A percentile compares a stretch with the other conserved stretches of the same genome.
These are phyloP conservation scores for Neurospora crassa DNA, from an alignment of 2,329 filamentous ascomycete genomes.

Conservation along the genomic window DNA sequence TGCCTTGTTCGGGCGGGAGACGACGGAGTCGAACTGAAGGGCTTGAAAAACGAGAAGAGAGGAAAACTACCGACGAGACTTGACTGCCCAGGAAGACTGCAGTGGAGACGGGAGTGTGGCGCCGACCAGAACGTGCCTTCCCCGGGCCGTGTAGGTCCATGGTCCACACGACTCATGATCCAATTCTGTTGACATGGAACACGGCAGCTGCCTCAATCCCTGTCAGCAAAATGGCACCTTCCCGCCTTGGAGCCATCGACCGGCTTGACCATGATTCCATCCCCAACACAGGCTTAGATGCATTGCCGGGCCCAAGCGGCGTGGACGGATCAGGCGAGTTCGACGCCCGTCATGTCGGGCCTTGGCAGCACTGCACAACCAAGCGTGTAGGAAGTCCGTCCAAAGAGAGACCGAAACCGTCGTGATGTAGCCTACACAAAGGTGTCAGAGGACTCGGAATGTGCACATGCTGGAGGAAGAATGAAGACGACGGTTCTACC, in stretches of 20 bases:
- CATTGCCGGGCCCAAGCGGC: no score
- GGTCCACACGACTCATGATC: no score
- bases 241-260: not conserved
- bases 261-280: no score
- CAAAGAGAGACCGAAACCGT: not conserved
- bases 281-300: no score
- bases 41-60: not conserved
- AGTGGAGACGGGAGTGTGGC: no score
- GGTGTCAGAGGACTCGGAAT: not conserved
- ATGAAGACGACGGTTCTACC: not conserved
- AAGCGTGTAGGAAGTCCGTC: not conserved
- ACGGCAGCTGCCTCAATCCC: not conserved
- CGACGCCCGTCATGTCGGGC: not conserved
- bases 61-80: no score
- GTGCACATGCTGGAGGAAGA: not conserved
- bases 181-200: not conserved
- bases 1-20: no score
- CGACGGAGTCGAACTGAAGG: no score
- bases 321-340: not conserved
- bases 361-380: not conserved
- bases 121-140: not conserved
- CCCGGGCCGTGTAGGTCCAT: no score
- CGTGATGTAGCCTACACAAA: not conserved
- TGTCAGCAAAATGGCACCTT: not conserved
- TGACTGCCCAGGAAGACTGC: no score